A percentile compares a stretch with the other conserved stretches of the same genome.
Evolutionary conservation across 331 rosid genomes (phyloP).

Genomic region (Saraca asoca): DNA sequence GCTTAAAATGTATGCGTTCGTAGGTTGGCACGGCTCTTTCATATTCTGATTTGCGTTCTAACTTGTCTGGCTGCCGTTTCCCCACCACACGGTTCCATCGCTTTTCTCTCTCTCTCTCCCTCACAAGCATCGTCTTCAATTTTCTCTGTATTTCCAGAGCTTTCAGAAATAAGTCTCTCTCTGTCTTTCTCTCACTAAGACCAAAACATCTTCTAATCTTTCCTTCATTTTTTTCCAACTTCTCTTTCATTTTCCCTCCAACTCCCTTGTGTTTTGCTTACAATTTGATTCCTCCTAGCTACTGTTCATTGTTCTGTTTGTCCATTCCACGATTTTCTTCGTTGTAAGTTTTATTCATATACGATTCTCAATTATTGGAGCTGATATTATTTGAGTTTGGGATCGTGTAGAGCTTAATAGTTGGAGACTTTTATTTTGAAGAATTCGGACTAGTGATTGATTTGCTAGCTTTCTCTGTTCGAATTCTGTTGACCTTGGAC

Average conservation of each 20-base stretch:
- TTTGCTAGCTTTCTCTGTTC: slow-evolving; percentile 38
- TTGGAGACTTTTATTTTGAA: not conserved
- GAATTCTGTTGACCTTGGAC: slow-evolving; percentile 29
- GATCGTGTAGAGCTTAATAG: not conserved
- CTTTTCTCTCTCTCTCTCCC: slow-evolving; percentile 9
- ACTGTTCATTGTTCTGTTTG: not conserved
- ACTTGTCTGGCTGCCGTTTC: not conserved
- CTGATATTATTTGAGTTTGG: not conserved
- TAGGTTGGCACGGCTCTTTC: not conserved
- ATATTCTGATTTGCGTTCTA: not conserved
- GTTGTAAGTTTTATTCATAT: not conserved
- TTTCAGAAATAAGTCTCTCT: slow-evolving; percentile 4
- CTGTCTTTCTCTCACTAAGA: slow-evolving; percentile 1
- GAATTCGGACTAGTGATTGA: slow-evolving; percentile 34
- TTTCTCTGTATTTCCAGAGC: slow-evolving; percentile 33
- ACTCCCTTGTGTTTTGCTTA: not conserved
- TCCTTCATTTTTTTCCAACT: slow-evolving; percentile 7
- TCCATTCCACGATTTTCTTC: not conserved
- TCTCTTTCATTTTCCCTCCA: slow-evolving; percentile 2
- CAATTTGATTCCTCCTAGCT: not conserved
- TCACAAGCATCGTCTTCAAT: slow-evolving; percentile 17
- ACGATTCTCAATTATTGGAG: not conserved
- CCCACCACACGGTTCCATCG: slow-evolving; percentile 26
- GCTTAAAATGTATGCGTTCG: not conserved
- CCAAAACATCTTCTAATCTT: slow-evolving; percentile 8